These are phyloP conservation scores for Crataegus laevigata DNA, from an alignment of 306 rosid genomes.

Conservation along the genomic window DNA sequence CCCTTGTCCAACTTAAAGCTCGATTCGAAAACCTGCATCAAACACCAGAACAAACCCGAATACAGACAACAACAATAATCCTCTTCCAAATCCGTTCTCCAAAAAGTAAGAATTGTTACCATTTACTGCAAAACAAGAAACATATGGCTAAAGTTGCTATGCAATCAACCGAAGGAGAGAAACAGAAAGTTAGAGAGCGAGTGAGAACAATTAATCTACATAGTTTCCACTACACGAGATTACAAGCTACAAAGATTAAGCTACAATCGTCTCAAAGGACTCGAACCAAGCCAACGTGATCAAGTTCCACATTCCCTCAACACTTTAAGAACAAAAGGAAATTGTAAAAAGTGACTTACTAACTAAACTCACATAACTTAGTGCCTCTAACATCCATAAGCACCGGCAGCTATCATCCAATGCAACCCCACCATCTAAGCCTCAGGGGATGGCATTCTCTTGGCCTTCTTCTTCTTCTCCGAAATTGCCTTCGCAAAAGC, in stretches of 20 bases:
- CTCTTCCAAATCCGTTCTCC: neutral
- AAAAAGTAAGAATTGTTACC: neutral
- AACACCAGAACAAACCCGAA: neutral
- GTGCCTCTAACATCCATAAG: neutral
- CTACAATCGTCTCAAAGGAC: conserved; percentile 4
- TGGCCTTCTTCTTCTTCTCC: conserved; percentile 60
- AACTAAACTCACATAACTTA: neutral
- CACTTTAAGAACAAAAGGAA: neutral
- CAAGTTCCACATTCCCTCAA: conserved; percentile 7
- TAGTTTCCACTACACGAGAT: neutral
- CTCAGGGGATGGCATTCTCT: conserved; percentile 52
- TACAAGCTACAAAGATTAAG: neutral
- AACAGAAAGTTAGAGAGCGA: neutral
- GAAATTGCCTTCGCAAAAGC: conserved; percentile 83
- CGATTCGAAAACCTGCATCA: neutral
- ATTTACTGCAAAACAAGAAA: neutral
- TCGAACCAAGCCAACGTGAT: neutral
- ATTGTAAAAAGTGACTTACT: conserved; percentile 1
- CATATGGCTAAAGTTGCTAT: neutral
- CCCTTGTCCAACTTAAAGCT: neutral
- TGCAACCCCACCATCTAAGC: conserved; percentile 14
- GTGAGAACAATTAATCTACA: neutral
- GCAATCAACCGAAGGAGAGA: neutral
- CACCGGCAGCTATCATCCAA: neutral
- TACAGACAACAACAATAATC: neutral